Evolutionary conservation across 1,139 yeast genomes (phyloP).

Genomic region (Candida tetrigidarum): DNA sequence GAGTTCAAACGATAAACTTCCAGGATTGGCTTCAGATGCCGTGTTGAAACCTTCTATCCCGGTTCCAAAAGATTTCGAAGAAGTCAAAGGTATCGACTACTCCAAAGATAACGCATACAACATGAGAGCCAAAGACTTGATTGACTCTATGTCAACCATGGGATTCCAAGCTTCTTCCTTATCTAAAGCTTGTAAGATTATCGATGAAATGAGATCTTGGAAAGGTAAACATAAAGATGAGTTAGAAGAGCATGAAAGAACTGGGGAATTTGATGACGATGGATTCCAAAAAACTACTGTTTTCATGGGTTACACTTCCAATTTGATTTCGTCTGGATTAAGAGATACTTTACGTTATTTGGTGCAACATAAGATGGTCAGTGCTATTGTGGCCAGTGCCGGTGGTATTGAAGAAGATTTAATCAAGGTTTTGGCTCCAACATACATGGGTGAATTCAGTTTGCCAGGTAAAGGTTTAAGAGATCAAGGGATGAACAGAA

Average conservation of each 20-base stretch:
- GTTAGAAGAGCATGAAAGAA: constrained; percentile 68
- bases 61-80: constrained; percentile 76
- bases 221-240: constrained; percentile 74
- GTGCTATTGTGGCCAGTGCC: constrained; percentile 93
- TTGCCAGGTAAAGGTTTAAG: constrained; percentile 81
- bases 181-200: constrained; percentile 87
- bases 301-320: constrained; percentile 96
- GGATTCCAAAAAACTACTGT: constrained; percentile 88
- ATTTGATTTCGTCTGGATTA: constrained; percentile 90
- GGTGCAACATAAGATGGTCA: constrained; percentile 92
- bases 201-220: constrained; percentile 91
- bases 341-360: constrained; percentile 88
- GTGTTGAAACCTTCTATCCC: constrained; percentile 87
- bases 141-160: constrained; percentile 86
- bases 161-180: constrained; percentile 97
- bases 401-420: constrained; percentile 99
- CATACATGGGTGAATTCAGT: constrained; percentile 89
- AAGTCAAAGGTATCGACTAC: constrained; percentile 89
- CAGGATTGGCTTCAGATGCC: constrained; percentile 80
- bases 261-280: constrained; percentile 78
- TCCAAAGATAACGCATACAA: constrained; percentile 69
- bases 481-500: constrained; percentile 96
- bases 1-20: constrained; percentile 32
- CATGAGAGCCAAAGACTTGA: constrained; percentile 77
- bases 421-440: constrained; percentile 94